Base-by-base conservation (phyloP, 768 basidiomycete genomes). In the Harrya chromipes region DNA sequence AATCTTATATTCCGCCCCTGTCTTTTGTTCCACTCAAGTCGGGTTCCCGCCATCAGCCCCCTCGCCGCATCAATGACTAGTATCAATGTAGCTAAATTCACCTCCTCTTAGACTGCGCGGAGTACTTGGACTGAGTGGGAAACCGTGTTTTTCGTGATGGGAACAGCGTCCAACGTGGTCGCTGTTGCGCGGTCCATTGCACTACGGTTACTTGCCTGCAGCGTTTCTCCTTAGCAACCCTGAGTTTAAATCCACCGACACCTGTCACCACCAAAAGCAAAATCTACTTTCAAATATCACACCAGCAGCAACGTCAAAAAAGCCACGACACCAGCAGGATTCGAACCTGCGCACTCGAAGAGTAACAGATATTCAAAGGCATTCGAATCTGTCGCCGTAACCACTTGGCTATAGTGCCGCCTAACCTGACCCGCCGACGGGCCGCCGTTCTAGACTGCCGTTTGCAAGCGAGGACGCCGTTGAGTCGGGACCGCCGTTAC, bases 331-430 rank as follows among this genome's bases (percentile, higher is more conserved):
- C 76, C 77, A 78, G 78, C 78, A 81, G 76, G 79, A 81, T 74
- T 81, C 69, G 79, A 80, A 81, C 80, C 78, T 81, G 75, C 81
- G 81, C 79, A 74, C 79, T 75, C 77, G 71, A 76, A 81, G 77
- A 75, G 80, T 73, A 81, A 81, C 77, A 81, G 79, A 81, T 68
- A 20, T 43, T 61, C 61, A 19, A 46, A 4, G 9, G 1, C 3
- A n/a, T 80, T 80, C 79, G 74, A 82, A 81, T 83, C 80, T 81
- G 74, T 81, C 82, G 82, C 82, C 80, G 80, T 83, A 83, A 83
- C 82, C 82, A 83, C 81, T 82, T 81, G 79, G 82, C 80, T 82
- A 82, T 82, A 78, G 80, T 71, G 72, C 67, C 70, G 6, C 19
- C 27, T 14, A n/a, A 16, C 4, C 12, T 14, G 1, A 11, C 6